Evolutionary conservation across 176 grass and related monocot genomes (phyloP), one percentile per base, ranked within the genome.

Genomic region (Triticum dicoccoides): DNA sequence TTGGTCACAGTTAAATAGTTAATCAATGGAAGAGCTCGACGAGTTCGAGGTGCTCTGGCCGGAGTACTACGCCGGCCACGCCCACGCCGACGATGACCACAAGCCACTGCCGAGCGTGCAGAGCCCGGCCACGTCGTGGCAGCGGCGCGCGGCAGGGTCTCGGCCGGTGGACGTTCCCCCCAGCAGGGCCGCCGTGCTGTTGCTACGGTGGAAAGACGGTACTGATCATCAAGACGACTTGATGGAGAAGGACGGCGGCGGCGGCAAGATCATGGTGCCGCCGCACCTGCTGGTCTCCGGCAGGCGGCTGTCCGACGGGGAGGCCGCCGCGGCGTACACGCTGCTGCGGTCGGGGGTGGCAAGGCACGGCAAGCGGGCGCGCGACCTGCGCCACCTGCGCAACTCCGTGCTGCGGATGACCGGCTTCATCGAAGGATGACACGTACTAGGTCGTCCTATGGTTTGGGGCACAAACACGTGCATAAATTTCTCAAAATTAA

Each of bases 1-100:
- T 14, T 81, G 85, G 90, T 20, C 8, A 24, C 2, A 30, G 29
- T 2, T 30, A 2, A 25, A 25, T 25, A 0, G 54, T 18, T 8
- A 9, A 20, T 9, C 73, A 37, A 95, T 90, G 90, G 93, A 86
- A 47, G 90, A 95, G 82, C 82, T 95, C 20, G 76, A 85, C 88
- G 90, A 92, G 81, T 86, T 89, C 75, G 93, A 95, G 42, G 87
- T 95, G 34, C 69, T 95, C 56, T 95, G 90, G 93, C 90, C 93
- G 64, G 93, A 92, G 74, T 21, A 56, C 73, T 20, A 3, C 65
- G 6, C 52, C 10, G 20, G 32, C 77, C 29, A 29, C 37, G 10
- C 61, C 2, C 35, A 63, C 5, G 9, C 32, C 38, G 44, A 59
- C 52, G 64, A 30, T 30, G 62, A 23, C 35, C 39, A 83, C 20